Base-by-base conservation (phyloP, 2,329 filamentous ascomycete genomes). In the Epichloe hybrida region DNA sequence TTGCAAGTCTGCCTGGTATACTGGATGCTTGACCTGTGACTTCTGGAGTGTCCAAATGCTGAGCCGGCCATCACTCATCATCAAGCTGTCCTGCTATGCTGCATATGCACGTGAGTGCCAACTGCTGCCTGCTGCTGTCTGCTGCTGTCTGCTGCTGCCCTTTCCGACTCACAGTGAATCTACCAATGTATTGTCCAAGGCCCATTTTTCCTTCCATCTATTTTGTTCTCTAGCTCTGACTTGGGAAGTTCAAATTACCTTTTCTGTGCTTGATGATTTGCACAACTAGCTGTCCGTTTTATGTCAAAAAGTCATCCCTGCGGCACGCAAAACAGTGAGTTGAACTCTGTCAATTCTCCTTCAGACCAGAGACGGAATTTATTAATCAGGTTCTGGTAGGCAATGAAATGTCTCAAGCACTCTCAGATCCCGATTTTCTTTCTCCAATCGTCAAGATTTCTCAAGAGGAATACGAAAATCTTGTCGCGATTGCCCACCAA, bases 91-190 rank as follows among this genome's bases (percentile, higher is more conserved):
- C 34, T 17, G 17, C 44, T 46, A 35, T 17, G 17, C 44, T 46
- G 44, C 44, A 38, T 27, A 23, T 46, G 48, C 48, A 50, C 48
- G 35, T 45, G 48, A 50, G 48, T 42, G 40, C 42, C 7, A 46
- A 39, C 17, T 17, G 17, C 17, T 17, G 17, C 2, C 17, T 17
- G 17, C 17, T 17, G 17, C 17, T 17, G 17, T 17, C 17, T 17
- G 17, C 42, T 20, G 42, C 36, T 46, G 42, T 35, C 13, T 17
- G 35, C 36, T 5, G 20, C 13, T 48, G 36, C 35, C 21, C 3
- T 42, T 3, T 42, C 13, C 2, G 2, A 20, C 13, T 38, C 37
- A 38, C 20, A 15, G 40, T 13, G 17, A 9, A 20, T 42, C 20
- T 42, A 9, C 5, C 40, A 31, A 4, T 31, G 15, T 4, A 1